Evolutionary conservation across 2,329 filamentous ascomycete species (phyloP).

Genomic region (Neurospora crassa): DNA sequence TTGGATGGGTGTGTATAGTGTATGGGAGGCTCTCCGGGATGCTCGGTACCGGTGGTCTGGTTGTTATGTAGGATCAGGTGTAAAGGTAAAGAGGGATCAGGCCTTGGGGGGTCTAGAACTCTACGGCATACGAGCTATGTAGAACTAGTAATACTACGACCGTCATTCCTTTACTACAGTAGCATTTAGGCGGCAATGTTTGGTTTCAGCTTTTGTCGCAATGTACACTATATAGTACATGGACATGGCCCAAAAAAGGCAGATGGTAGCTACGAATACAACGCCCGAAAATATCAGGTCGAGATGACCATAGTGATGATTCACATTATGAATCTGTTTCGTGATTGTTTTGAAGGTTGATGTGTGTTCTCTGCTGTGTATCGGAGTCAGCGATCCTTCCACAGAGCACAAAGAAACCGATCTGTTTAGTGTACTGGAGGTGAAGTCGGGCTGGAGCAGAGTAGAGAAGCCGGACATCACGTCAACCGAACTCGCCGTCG

Average conservation of each 20-base stretch:
- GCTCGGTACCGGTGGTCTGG: background rate
- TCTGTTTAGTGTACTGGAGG: background rate
- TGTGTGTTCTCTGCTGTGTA: background rate
- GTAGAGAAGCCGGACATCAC: background rate
- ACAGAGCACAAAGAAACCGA: background rate
- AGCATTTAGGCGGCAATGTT: background rate
- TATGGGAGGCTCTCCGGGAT: background rate
- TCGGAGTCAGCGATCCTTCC: background rate
- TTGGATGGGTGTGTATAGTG: background rate
- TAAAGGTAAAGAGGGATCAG: background rate
- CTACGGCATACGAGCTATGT: background rate
- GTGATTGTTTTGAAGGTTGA: too few species aligned
- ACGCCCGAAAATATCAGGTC: background rate
- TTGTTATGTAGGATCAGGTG: background rate
- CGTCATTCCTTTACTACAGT: background rate
- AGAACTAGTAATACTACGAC: background rate
- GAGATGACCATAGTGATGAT: background rate
- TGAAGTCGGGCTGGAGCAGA: background rate
- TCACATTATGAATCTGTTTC: background rate
- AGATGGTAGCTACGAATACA: background rate
- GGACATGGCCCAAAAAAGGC: background rate
- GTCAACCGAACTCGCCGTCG: background rate
- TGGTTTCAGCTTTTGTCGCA: background rate
- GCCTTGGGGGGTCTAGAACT: background rate
- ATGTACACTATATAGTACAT: background rate